A percentile compares a stretch with the other conserved stretches of the same genome.
These are phyloP conservation scores for Hamamelis virginiana DNA, from an alignment of 164 flowering plant species.

Conservation along the genomic window DNA sequence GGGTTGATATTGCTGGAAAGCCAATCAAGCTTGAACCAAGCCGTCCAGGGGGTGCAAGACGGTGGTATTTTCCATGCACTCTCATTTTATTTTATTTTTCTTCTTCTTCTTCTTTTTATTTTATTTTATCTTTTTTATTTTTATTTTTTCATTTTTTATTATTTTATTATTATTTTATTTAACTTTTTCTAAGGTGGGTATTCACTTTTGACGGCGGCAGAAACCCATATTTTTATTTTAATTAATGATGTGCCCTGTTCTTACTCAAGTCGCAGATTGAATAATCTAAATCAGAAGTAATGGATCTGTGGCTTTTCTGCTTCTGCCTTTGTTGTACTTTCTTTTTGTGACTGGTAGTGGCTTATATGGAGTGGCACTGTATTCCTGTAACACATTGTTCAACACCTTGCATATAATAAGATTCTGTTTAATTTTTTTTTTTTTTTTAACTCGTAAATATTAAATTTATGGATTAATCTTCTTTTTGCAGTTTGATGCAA, in stretches of 20 bases:
- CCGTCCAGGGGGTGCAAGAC: conserved; percentile 35
- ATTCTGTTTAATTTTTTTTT: neutral
- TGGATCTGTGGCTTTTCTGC: neutral
- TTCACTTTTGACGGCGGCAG: neutral
- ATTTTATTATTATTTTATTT: too few species aligned
- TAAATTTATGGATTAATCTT: neutral
- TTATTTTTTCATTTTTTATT: too few species aligned
- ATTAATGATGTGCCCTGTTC: neutral
- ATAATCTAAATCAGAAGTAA: neutral
- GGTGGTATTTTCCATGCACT: conserved; percentile 32
- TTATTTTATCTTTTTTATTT: too few species aligned
- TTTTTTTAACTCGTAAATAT: neutral
- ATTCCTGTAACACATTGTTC: neutral
- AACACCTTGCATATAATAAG: neutral
- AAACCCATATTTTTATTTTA: neutral
- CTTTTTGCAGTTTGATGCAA: conserved; percentile 45
- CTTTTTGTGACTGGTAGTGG: neutral
- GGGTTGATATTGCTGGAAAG: conserved; percentile 57
- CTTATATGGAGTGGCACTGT: neutral
- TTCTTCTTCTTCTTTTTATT: too few species aligned
- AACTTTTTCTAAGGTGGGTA: neutral
- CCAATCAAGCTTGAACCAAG: conserved; percentile 45
- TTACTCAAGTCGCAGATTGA: neutral
- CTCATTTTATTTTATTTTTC: too few species aligned
- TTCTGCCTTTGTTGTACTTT: neutral